phyloP scores from a whole-genome alignment of 2,329 filamentous ascomycete genomes.

The Talaromyces sp. region DNA sequence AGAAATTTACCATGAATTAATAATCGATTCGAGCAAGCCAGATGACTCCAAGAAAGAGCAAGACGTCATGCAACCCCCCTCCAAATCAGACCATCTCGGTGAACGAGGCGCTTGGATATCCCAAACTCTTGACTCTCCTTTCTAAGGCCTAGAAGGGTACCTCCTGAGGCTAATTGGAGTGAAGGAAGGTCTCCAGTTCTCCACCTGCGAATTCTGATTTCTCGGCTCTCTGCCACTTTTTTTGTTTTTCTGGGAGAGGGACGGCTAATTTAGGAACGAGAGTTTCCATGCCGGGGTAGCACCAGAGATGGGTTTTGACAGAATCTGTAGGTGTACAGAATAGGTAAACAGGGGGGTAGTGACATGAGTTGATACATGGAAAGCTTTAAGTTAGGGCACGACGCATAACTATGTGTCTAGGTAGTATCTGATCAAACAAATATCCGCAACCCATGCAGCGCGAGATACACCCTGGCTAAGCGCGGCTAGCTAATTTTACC shows the following conservation, averaged over 20 bases:
- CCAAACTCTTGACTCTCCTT: background rate
- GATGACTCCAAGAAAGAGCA: background rate
- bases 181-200: background rate
- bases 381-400: no score
- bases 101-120: background rate
- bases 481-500: background rate
- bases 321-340: background rate
- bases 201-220: background rate
- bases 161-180: slow-evolving; percentile 4
- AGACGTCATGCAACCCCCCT: slow-evolving; percentile 2
- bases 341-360: background rate
- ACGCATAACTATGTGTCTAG: no score
- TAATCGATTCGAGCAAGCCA: background rate
- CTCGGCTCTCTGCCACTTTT: background rate
- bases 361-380: no score
- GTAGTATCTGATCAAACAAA: background rate
- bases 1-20: slow-evolving; percentile 6
- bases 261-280: slow-evolving; percentile 6
- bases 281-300: background rate
- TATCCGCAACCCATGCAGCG: background rate
- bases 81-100: background rate
- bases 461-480: background rate
- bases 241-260: background rate
- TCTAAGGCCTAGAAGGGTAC: background rate
- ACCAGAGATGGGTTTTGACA: background rate